Percentiles rank a stretch among this genome's conserved stretches.
Conservation (phyloP, 371 early-diverging fungal genomes). For the Zychaea mexicana region DNA sequence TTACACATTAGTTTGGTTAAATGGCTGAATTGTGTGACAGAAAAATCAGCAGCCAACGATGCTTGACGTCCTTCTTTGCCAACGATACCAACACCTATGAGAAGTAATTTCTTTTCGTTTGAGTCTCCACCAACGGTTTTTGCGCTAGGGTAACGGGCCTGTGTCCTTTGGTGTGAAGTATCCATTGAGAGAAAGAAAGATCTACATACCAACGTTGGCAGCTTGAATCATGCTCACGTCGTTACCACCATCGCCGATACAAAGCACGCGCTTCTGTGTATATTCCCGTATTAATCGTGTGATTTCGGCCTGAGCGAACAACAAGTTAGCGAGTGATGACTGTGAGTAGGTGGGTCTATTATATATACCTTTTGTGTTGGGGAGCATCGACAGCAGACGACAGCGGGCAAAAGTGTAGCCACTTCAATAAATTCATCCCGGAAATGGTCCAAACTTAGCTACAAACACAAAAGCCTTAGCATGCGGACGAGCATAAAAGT, state of each 20-base stretch:
- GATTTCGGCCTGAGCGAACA: constrained; percentile 95
- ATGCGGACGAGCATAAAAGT: neutral
- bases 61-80: constrained; percentile 99
- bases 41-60: constrained; percentile 97
- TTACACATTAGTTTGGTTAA: constrained; percentile 80
- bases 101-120: no score
- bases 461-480: neutral
- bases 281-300: constrained; percentile 83
- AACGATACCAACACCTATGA: constrained; percentile 89
- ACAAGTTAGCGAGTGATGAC: no score
- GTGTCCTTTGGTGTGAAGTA: no score
- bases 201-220: constrained; percentile 85
- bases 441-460: constrained; percentile 73
- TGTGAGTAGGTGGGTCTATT: no score
- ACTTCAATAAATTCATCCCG: constrained; percentile 83
- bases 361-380: constrained; percentile 99
- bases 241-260: constrained; percentile 99
- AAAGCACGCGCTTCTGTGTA: constrained; percentile 81
- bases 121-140: no score
- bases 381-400: constrained; percentile 98
- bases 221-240: constrained; percentile 99
- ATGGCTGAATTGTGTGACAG: constrained; percentile 90
- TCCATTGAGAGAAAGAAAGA: no score
- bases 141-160: no score
- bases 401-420: constrained; percentile 81